Evolutionary conservation across 139 green algal species (phyloP).

Genomic region (Pycnococcus provasolii): DNA sequence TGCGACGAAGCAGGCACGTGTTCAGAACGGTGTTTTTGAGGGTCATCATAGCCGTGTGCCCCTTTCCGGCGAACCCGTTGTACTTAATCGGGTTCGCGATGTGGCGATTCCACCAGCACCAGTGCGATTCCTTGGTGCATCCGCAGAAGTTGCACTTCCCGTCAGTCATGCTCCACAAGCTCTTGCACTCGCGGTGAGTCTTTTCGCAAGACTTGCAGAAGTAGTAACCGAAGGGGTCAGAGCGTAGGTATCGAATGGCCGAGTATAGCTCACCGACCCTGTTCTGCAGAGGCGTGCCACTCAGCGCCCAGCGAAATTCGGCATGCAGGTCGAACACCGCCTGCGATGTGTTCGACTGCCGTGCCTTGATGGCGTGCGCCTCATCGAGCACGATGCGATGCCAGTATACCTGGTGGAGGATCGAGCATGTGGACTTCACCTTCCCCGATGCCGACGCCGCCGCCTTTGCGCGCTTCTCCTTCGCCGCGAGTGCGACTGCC

Average conservation of each 20-base stretch:
- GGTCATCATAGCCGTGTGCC: slow-evolving; percentile 45
- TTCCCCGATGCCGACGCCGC: slow-evolving; percentile 7
- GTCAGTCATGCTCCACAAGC: slow-evolving; percentile 38
- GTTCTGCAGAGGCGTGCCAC: slow-evolving; percentile 77
- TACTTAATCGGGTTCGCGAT: slow-evolving; percentile 72
- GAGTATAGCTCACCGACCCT: slow-evolving; percentile 83
- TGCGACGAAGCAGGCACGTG: slow-evolving; percentile 69
- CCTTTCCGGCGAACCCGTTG: slow-evolving; percentile 47
- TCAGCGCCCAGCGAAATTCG: slow-evolving; percentile 66
- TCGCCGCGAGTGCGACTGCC: no score
- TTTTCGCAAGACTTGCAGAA: slow-evolving; percentile 66
- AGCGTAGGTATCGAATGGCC: slow-evolving; percentile 47
- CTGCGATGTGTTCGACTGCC: slow-evolving; percentile 61
- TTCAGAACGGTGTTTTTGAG: slow-evolving; percentile 62
- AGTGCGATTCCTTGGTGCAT: slow-evolving; percentile 52
- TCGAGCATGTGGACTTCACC: background rate
- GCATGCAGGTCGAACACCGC: slow-evolving; percentile 66
- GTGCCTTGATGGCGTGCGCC: slow-evolving; percentile 84
- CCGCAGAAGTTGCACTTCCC: slow-evolving; percentile 50
- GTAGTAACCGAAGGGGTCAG: slow-evolving; percentile 83
- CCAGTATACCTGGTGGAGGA: background rate
- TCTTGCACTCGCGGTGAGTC: slow-evolving; percentile 38
- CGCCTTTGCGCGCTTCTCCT: background rate
- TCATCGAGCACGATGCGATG: slow-evolving; percentile 27
- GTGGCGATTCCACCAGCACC: slow-evolving; percentile 69